Evolutionary conservation across 768 basidiomycete genomes (phyloP).

Genomic region (Tulasnella sp.): DNA sequence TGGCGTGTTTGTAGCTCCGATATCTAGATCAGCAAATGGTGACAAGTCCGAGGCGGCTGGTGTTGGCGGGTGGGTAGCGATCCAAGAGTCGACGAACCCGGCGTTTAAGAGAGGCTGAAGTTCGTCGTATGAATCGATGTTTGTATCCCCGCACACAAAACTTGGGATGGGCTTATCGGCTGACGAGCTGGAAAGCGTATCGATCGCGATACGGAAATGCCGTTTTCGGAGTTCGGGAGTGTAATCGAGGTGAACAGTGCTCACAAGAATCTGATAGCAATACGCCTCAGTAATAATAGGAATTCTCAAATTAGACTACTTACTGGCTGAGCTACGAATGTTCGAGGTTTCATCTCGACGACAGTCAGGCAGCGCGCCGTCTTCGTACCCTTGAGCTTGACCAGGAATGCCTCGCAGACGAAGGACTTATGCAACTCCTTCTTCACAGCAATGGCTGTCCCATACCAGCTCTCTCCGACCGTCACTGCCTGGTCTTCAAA

Average conservation of each 20-base stretch:
- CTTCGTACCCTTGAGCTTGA: background rate
- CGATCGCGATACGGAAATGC: background rate
- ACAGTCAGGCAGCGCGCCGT: background rate
- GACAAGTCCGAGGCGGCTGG: background rate
- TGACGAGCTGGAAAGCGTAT: background rate
- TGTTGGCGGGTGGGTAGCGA: background rate
- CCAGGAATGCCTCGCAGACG: background rate
- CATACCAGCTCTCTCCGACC: background rate
- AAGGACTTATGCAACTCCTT: background rate
- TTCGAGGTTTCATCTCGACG: background rate
- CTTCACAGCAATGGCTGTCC: slow-evolving; percentile 7
- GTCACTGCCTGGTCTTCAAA: background rate
- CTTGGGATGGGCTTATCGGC: background rate
- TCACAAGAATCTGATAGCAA: background rate
- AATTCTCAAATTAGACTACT: background rate
- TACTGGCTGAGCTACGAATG: background rate
- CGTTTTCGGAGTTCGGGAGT: background rate
- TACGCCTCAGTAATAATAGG: background rate
- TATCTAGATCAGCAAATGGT: background rate
- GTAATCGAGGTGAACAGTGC: slow-evolving; percentile 11
- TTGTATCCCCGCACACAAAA: slow-evolving; percentile 6
- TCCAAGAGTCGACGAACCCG: slow-evolving; percentile 7
- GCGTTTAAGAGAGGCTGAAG: background rate
- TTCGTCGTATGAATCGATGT: background rate
- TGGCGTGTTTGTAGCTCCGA: background rate